These are phyloP conservation scores for Xanthoparmelia taractica DNA, from an alignment of 495 filamentous ascomycete genomes.

Conservation along the genomic window DNA sequence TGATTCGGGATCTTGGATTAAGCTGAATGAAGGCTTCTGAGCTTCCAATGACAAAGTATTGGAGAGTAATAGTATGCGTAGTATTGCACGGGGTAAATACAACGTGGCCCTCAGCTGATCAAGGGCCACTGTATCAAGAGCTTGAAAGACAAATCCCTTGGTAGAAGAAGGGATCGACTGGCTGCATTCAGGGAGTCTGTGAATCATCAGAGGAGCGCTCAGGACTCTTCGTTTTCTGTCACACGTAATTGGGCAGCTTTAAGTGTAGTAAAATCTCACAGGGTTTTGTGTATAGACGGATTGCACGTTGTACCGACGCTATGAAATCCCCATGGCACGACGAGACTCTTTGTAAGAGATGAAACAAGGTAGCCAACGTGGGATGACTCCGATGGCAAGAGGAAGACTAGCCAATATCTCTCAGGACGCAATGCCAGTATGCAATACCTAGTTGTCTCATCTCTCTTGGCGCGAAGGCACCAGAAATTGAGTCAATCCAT, in stretches of 20 bases:
- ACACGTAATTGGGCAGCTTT: background rate
- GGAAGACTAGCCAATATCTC: conserved; percentile 7
- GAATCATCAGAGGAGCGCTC: too few relatives aligned
- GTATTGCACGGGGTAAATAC: too few relatives aligned
- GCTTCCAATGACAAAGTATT: too few relatives aligned
- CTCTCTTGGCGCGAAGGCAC: background rate
- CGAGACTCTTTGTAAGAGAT: background rate
- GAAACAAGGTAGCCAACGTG: background rate
- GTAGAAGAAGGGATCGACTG: too few relatives aligned
- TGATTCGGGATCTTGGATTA: too few relatives aligned
- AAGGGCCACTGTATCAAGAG: too few relatives aligned
- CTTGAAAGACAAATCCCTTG: too few relatives aligned
- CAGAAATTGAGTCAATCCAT: background rate
- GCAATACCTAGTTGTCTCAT: background rate
- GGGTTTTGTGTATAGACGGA: background rate
- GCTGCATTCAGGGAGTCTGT: too few relatives aligned
- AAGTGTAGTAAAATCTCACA: background rate
- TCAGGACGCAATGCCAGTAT: background rate
- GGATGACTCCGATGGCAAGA: background rate
- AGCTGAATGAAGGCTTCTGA: too few relatives aligned
- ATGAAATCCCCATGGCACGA: background rate
- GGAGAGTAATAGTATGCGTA: too few relatives aligned
- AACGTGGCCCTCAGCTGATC: too few relatives aligned
- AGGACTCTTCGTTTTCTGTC: too few relatives aligned
- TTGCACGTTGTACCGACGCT: background rate